These are phyloP conservation scores for Ogataea pilisensis DNA, from an alignment of 805 yeast genomes.

Conservation along the genomic window DNA sequence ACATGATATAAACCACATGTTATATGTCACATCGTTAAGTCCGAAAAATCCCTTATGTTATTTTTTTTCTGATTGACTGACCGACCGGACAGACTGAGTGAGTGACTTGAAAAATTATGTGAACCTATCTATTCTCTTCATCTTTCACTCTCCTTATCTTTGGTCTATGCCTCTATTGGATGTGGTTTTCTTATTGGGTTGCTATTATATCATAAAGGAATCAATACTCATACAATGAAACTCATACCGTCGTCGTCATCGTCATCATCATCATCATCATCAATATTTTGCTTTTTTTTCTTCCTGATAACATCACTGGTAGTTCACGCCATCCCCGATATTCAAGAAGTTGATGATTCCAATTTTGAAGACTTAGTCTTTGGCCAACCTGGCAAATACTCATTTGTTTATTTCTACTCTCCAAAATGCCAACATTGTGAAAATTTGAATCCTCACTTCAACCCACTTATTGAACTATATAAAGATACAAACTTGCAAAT, in stretches of 20 bases:
- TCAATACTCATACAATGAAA: too few species aligned
- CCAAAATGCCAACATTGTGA: conserved; percentile 44
- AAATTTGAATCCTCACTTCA: conserved; percentile 41
- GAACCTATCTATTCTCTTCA: background rate
- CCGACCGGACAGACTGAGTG: too few species aligned
- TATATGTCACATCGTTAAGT: too few species aligned
- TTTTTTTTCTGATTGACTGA: background rate
- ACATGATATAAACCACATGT: too few species aligned
- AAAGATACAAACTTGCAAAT: conserved; percentile 34
- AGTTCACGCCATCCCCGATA: background rate
- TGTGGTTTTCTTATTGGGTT: too few species aligned
- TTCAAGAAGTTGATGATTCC: conserved; percentile 20
- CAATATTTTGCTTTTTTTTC: background rate
- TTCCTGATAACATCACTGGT: background rate
- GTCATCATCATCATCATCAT: background rate
- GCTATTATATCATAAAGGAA: too few species aligned
- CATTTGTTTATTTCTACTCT: conserved; percentile 46
- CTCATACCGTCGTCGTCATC: too few species aligned
- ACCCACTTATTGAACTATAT: conserved; percentile 41
- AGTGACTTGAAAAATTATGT: too few species aligned
- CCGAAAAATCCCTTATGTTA: conserved; percentile 1
- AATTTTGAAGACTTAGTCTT: conserved; percentile 22
- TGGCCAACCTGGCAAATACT: conserved; percentile 28
- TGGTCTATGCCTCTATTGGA: too few species aligned
- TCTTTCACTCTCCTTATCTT: too few species aligned